These are phyloP conservation scores for Xylariales sp. DNA, from an alignment of 2,329 filamentous ascomycete species.

Conservation along the genomic window DNA sequence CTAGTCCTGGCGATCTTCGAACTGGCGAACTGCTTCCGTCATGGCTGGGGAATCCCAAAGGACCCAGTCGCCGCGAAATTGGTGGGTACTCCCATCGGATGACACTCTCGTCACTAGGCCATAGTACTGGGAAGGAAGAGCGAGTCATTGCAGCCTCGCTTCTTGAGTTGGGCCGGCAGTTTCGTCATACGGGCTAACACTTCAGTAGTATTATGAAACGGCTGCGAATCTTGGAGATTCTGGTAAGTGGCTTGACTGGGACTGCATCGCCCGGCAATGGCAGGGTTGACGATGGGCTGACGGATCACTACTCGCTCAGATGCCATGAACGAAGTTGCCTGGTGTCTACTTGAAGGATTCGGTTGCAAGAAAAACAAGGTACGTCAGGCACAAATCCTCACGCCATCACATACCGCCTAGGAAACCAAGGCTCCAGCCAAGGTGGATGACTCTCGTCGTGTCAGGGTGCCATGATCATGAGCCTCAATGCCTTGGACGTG, in stretches of 20 bases:
- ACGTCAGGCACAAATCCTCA: constrained; percentile 38
- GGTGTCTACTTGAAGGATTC: constrained; percentile 96
- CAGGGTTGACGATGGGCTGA: constrained; percentile 20
- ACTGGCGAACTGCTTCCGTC: constrained; percentile 84
- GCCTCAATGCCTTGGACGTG: constrained; percentile 3
- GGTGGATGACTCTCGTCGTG: not conserved
- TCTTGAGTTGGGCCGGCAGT: not conserved
- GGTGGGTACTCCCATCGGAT: constrained; percentile 36
- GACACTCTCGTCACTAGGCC: not conserved
- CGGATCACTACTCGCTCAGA: constrained; percentile 44
- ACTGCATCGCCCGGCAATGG: not conserved
- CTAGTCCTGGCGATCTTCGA: constrained; percentile 95
- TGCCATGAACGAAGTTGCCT: constrained; percentile 94
- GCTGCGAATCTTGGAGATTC: constrained; percentile 94
- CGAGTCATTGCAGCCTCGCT: not conserved
- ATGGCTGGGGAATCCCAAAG: constrained; percentile 87
- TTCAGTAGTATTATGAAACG: constrained; percentile 83
- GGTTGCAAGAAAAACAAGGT: constrained; percentile 99
- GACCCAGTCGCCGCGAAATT: constrained; percentile 80
- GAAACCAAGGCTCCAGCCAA: constrained; percentile 1
- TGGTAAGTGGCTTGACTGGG: constrained; percentile 38
- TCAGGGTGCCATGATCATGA: not conserved
- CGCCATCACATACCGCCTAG: constrained; percentile 22
- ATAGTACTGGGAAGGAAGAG: constrained; percentile 2
- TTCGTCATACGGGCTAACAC: constrained; percentile 12